Base-by-base conservation (phyloP, 2,329 filamentous ascomycete genomes). In the Alternaria triticina region DNA sequence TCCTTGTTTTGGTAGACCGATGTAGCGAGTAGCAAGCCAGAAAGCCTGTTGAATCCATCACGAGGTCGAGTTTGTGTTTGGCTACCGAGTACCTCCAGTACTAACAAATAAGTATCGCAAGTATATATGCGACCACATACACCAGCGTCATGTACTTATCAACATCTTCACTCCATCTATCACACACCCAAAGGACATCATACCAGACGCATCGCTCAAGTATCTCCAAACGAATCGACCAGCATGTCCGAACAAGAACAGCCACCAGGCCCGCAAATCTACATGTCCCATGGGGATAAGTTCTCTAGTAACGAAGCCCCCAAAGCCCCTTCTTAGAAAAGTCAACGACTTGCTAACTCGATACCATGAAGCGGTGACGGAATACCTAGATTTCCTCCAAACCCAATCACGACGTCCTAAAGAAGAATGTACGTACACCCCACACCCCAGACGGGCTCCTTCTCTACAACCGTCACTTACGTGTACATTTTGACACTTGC, bases 21-120 rank as follows among this genome's bases (percentile, higher is more conserved):
- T 3, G 11, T 30, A 30, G 1, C 9, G 27, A 36, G 30, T 0
- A 36, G 33, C 2, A n/a, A 36, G 13, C 33, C 0, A 5, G 0
- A 36, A n/a, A 36, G 15, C 7, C 13, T 1, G n/a, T n/a, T 0
- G 33, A 8, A 9, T n/a, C 33, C 33, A 36, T n/a, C 27, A 11
- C 10, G 27, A 28, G 10, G 27, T 28, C 33, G 33, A 36, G 33
- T 36, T 36, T 36, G 15, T 36, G 0, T 0, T 0, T 36, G 33
- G 9, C 0, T n/a, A 9, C 15, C 33, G 9, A 36, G 33, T 15
- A n/a, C 33, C 15, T 36, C 33, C 0, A 0, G 33, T 36, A 36
- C 33, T 36, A 36, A 5, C 33, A n/a, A 36, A 36, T 36, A 8
- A 36, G 0, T 36, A 3, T 36, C 30, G 0, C 30, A 1, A 1